Conservation (phyloP, 2,329 filamentous ascomycete species). For the Pyricularia grisea region DNA sequence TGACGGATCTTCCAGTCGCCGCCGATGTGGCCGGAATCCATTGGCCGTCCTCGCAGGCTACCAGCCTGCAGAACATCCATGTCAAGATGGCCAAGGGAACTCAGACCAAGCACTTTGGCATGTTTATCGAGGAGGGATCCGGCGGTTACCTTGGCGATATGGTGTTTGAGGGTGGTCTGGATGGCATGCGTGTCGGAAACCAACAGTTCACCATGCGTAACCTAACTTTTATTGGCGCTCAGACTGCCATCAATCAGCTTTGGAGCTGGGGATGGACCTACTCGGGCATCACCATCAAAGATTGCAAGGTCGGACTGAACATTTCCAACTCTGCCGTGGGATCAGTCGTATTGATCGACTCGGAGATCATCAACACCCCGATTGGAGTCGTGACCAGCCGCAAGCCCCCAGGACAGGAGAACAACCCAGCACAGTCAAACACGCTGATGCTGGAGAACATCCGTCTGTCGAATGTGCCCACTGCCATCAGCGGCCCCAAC, state of each 20-base stretch:
- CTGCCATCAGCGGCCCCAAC: conserved; percentile 35
- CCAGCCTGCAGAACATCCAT: conserved; percentile 47
- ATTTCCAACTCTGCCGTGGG: conserved; percentile 56
- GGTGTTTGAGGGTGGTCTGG: conserved; percentile 59
- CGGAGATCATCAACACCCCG: conserved; percentile 62
- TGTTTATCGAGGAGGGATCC: conserved; percentile 54
- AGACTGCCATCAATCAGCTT: conserved; percentile 60
- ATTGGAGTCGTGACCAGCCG: conserved; percentile 59
- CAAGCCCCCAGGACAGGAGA: conserved; percentile 15
- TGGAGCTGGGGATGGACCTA: conserved; percentile 75
- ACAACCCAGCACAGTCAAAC: conserved; percentile 27
- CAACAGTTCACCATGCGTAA: conserved; percentile 67
- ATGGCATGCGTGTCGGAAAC: conserved; percentile 48
- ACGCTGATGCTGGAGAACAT: conserved; percentile 41
- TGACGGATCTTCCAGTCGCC: conserved; percentile 10
- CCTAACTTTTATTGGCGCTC: conserved; percentile 52
- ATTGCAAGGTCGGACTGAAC: conserved; percentile 57
- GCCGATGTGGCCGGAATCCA: conserved; percentile 31
- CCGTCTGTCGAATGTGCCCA: conserved; percentile 27
- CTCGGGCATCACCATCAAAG: conserved; percentile 53
- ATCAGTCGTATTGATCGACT: conserved; percentile 68
- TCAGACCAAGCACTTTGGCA: conserved; percentile 43
- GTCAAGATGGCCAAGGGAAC: conserved; percentile 38
- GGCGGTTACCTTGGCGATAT: conserved; percentile 62
- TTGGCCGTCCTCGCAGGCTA: conserved; percentile 61